Conservation (phyloP, 2,329 filamentous ascomycete genomes). For the Trichoderma aggressivum region DNA sequence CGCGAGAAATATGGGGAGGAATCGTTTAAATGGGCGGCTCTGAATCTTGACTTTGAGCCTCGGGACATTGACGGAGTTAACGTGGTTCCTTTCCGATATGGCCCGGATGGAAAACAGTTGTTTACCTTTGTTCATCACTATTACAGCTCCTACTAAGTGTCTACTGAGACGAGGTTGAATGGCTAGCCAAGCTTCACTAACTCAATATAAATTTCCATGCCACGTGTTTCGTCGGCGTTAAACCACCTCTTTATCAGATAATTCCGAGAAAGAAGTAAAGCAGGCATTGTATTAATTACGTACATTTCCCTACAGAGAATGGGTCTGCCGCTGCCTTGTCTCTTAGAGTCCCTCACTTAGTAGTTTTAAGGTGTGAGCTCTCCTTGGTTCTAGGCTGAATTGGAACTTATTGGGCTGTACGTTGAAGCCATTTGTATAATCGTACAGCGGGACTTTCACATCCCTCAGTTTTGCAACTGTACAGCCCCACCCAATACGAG, state of each 20-base stretch:
- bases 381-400: neutral
- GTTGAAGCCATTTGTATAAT: neutral
- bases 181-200: neutral
- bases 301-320: neutral
- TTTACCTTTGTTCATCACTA: neutral
- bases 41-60: neutral
- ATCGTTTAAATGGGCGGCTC: neutral
- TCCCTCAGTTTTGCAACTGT: neutral
- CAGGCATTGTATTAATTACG: neutral
- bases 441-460: neutral
- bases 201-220: neutral
- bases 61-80: neutral
- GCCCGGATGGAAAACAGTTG: neutral
- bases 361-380: neutral
- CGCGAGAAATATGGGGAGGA: neutral
- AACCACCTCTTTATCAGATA: neutral
- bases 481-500: neutral
- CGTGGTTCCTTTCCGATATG: neutral
- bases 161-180: neutral
- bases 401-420: neutral
- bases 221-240: neutral
- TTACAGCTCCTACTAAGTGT: neutral
- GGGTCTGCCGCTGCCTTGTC: neutral
- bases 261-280: too few species aligned
- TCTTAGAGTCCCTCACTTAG: neutral